phyloP scores from a whole-genome alignment of 768 basidiomycete species.

The Leucocoprinus birnbaumii region DNA sequence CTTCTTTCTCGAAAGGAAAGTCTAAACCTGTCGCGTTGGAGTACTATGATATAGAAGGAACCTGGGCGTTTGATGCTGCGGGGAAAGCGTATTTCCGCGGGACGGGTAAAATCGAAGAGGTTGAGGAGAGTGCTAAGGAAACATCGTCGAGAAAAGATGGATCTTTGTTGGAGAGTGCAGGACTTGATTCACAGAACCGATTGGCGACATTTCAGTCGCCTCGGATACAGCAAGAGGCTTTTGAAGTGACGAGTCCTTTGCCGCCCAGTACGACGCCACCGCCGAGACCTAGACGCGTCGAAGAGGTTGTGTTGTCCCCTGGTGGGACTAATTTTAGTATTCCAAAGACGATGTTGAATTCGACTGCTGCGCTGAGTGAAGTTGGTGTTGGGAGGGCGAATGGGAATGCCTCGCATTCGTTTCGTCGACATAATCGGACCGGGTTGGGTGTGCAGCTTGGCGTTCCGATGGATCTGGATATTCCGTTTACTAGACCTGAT shows the following conservation, averaged over 20 bases:
- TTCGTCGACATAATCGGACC: not conserved
- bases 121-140: conserved; percentile 17
- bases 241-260: conserved; percentile 14
- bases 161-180: not conserved
- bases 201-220: not conserved
- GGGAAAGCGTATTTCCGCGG: conserved; percentile 21
- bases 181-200: conserved; percentile 4
- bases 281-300: conserved; percentile 17
- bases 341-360: conserved; percentile 19
- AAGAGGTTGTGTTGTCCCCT: conserved; percentile 3
- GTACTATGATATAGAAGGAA: conserved; percentile 18
- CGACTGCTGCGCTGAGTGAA: conserved; percentile 11
- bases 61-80: conserved; percentile 22
- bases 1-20: not conserved
- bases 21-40: not conserved
- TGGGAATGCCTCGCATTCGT: not conserved
- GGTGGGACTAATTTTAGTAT: conserved; percentile 20
- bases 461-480: not conserved
- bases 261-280: conserved; percentile 22
- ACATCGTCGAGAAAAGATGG: conserved; percentile 10
- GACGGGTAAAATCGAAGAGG: conserved; percentile 27
- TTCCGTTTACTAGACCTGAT: not conserved
- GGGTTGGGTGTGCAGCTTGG: not conserved
- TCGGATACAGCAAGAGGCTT: conserved; percentile 1
- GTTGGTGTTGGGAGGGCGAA: conserved; percentile 8